Percentiles rank a stretch among this genome's conserved stretches.
Evolutionary conservation across 352 stramenopile species (phyloP).

Genomic region (Pythium biforme): DNA sequence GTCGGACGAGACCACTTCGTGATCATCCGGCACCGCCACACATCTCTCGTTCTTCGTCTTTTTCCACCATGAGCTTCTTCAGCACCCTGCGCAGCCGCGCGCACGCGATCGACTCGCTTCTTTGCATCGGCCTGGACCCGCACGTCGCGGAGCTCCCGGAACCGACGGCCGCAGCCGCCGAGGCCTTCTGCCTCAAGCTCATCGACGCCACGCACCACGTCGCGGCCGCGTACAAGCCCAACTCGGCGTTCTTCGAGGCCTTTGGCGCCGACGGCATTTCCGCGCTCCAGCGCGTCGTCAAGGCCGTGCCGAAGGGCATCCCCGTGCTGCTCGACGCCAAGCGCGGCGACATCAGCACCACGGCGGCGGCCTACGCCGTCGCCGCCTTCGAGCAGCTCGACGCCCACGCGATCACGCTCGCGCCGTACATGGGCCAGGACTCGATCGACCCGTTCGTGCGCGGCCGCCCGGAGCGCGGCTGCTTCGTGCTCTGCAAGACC

Average conservation of each 20-base stretch:
- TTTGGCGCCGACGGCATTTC: constrained; percentile 85
- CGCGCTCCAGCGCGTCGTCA: constrained; percentile 91
- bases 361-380: constrained; percentile 94
- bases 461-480: constrained; percentile 78
- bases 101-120: constrained; percentile 91
- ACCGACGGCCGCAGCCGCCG: constrained; percentile 86
- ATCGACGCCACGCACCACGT: constrained; percentile 94
- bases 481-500: constrained; percentile 99
- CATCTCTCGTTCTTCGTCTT: neutral
- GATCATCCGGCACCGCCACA: constrained; percentile 13
- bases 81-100: constrained; percentile 83
- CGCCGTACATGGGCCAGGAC: constrained; percentile 98
- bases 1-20: constrained; percentile 5
- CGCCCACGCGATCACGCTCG: constrained; percentile 96
- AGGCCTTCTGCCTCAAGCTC: constrained; percentile 94
- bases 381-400: constrained; percentile 92
- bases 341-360: constrained; percentile 98
- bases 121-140: constrained; percentile 98
- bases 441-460: constrained; percentile 97
- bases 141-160: constrained; percentile 85
- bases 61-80: constrained; percentile 81
- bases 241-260: constrained; percentile 98
- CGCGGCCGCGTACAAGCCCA: constrained; percentile 98
- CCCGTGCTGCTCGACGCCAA: constrained; percentile 98
- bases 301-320: constrained; percentile 87